These are phyloP conservation scores for Pisolithus marmoratus DNA, from an alignment of 768 basidiomycete genomes.

Conservation along the genomic window DNA sequence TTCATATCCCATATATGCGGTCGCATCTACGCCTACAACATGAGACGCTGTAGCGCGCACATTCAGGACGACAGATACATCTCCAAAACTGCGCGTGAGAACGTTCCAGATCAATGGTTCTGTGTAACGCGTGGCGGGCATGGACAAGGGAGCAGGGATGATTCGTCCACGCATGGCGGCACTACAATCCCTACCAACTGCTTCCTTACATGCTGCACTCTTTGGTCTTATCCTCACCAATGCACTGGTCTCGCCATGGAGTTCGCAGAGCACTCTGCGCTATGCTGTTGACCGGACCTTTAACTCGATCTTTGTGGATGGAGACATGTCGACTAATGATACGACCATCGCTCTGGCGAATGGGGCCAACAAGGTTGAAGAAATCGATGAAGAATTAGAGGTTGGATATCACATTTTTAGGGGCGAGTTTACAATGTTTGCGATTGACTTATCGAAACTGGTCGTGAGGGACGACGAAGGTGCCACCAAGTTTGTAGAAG, in stretches of 20 bases:
- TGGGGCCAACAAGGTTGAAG: slow-evolving; percentile 57
- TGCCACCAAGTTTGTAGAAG: slow-evolving; percentile 95
- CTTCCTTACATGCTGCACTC: slow-evolving; percentile 84
- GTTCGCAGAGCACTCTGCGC: slow-evolving; percentile 78
- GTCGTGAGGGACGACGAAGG: slow-evolving; percentile 98
- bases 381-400: slow-evolving; percentile 65
- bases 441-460: slow-evolving; percentile 84
- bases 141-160: slow-evolving; percentile 99
- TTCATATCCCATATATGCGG: slow-evolving; percentile 28
- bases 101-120: slow-evolving; percentile 65
- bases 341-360: slow-evolving; percentile 89
- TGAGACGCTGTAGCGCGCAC: slow-evolving; percentile 86
- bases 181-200: slow-evolving; percentile 16
- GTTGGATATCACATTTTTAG: slow-evolving; percentile 70
- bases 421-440: slow-evolving; percentile 78
- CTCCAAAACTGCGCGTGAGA: slow-evolving; percentile 87
- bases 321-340: slow-evolving; percentile 98
- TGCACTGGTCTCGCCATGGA: slow-evolving; percentile 73
- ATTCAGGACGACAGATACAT: slow-evolving; percentile 99
- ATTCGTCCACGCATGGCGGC: slow-evolving; percentile 88
- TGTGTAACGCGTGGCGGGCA: slow-evolving; percentile 82
- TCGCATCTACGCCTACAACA: slow-evolving; percentile 58
- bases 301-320: slow-evolving; percentile 96
- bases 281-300: slow-evolving; percentile 93
- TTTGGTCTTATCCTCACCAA: slow-evolving; percentile 92